A percentile compares a stretch with the other conserved stretches of the same genome.
These are phyloP conservation scores for Grosmannia clavigera DNA, from an alignment of 2,329 filamentous ascomycete species.

Conservation along the genomic window DNA sequence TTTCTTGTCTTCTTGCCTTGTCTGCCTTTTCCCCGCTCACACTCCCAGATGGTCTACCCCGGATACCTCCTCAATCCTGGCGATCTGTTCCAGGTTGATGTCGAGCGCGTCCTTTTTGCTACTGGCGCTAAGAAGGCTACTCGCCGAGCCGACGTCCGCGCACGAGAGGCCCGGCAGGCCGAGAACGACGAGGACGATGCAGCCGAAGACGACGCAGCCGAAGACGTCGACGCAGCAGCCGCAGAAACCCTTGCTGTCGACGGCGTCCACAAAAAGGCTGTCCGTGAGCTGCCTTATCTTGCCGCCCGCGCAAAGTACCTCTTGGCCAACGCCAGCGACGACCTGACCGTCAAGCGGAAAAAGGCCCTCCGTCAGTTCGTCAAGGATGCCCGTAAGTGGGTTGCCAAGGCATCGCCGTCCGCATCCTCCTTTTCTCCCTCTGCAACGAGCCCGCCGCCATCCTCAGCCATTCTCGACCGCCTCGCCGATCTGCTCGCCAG, in stretches of 20 bases:
- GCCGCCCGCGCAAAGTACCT: constrained; percentile 28
- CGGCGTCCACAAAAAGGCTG: constrained; percentile 9
- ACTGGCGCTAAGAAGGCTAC: constrained; percentile 61
- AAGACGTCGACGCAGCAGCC: constrained; percentile 10
- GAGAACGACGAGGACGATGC: constrained; percentile 12
- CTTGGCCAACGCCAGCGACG: constrained; percentile 11
- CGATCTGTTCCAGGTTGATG: constrained; percentile 94
- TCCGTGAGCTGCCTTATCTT: constrained; percentile 21
- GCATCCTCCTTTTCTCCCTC: background rate
- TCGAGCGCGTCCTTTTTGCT: constrained; percentile 76
- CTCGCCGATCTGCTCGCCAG: constrained; percentile 35
- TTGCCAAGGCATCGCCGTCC: constrained; percentile 35
- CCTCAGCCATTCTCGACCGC: constrained; percentile 35
- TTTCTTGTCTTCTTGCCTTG: constrained; percentile 7
- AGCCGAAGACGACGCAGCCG: constrained; percentile 13
- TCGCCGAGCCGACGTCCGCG: constrained; percentile 8
- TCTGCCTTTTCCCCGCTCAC: background rate
- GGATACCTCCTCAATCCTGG: constrained; percentile 92
- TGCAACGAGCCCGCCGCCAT: constrained; percentile 22
- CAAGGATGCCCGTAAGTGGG: constrained; percentile 48
- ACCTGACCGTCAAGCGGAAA: constrained; percentile 59
- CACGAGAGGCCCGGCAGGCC: constrained; percentile 15
- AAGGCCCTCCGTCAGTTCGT: constrained; percentile 63
- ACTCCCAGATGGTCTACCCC: constrained; percentile 68
- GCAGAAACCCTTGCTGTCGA: background rate